A percentile compares a stretch with the other conserved stretches of the same genome.
These are phyloP conservation scores for Termitomyces sp. DNA, from an alignment of 768 basidiomycete species.

Conservation along the genomic window DNA sequence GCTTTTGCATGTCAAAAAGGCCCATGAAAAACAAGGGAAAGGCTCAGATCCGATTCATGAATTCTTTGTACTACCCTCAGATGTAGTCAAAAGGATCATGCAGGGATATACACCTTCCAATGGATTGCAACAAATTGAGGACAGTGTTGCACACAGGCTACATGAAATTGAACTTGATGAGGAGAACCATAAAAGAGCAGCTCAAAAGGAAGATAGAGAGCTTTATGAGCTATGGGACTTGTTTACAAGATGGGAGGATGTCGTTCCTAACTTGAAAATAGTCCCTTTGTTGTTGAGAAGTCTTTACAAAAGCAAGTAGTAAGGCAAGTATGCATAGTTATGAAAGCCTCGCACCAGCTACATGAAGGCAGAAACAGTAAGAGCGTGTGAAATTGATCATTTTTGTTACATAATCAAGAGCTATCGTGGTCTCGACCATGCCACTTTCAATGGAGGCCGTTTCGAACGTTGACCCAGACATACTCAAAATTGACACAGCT, in stretches of 20 bases:
- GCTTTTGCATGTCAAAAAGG: not conserved
- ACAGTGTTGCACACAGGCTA: not conserved
- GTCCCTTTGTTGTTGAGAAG: too few species aligned
- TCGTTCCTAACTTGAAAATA: not conserved
- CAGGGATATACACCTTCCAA: not conserved
- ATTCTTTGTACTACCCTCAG: not conserved
- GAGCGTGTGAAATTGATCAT: too few species aligned
- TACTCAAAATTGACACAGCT: not conserved
- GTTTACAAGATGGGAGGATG: not conserved
- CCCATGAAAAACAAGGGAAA: not conserved
- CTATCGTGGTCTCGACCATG: too few species aligned
- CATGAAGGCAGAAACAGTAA: too few species aligned
- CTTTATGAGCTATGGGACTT: not conserved
- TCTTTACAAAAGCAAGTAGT: too few species aligned
- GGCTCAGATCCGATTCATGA: not conserved
- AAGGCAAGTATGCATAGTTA: too few species aligned
- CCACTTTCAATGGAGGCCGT: too few species aligned
- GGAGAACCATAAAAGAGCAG: not conserved
- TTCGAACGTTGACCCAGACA: not conserved
- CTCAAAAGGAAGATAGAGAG: not conserved
- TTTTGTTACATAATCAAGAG: too few species aligned
- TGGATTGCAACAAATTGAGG: not conserved
- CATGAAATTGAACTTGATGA: not conserved
- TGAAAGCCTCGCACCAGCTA: too few species aligned
- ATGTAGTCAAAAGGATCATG: not conserved